These are phyloP conservation scores for Blastocystis sp. DNA, from an alignment of 352 stramenopile genomes.

Conservation along the genomic window DNA sequence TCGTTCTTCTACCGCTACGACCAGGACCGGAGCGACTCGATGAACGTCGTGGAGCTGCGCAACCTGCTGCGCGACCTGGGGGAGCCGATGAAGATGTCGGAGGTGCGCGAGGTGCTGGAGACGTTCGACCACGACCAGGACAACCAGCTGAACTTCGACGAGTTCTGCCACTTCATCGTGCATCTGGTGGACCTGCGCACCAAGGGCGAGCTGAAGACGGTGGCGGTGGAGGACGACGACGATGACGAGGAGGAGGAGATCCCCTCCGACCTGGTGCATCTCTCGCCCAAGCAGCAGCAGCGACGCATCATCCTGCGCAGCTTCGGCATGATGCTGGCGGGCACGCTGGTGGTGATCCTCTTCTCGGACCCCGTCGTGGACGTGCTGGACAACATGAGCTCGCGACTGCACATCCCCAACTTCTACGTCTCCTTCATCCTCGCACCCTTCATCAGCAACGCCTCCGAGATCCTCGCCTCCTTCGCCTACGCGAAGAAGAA, in stretches of 20 bases:
- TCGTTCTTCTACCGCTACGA: slow-evolving; percentile 88
- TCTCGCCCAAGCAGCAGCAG: slow-evolving; percentile 89
- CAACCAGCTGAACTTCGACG: slow-evolving; percentile 84
- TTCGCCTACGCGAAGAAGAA: slow-evolving; percentile 96
- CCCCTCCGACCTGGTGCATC: slow-evolving; percentile 82
- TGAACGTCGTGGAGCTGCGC: slow-evolving; percentile 83
- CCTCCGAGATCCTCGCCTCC: slow-evolving; percentile 89
- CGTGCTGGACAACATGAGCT: slow-evolving; percentile 64
- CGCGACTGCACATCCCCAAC: slow-evolving; percentile 77
- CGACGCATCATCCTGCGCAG: slow-evolving; percentile 85
- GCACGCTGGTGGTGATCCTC: slow-evolving; percentile 84
- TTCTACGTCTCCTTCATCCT: slow-evolving; percentile 98
- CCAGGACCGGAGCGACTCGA: slow-evolving; percentile 77
- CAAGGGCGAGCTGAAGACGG: slow-evolving; percentile 3
- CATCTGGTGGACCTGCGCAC: slow-evolving; percentile 11
- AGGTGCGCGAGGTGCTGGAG: slow-evolving; percentile 76
- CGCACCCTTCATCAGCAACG: slow-evolving; percentile 93
- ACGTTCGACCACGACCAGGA: slow-evolving; percentile 83
- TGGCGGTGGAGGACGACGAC: slow-evolving; percentile 33
- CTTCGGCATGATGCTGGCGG: slow-evolving; percentile 84
- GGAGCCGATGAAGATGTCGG: slow-evolving; percentile 75
- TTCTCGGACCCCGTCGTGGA: slow-evolving; percentile 97
- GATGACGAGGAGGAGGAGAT: slow-evolving; percentile 71
- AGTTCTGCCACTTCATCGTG: slow-evolving; percentile 73
- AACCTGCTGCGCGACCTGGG: slow-evolving; percentile 87